Conservation (phyloP, 192 early-diverging fungal genomes). For the Backusella tarrabulga region DNA sequence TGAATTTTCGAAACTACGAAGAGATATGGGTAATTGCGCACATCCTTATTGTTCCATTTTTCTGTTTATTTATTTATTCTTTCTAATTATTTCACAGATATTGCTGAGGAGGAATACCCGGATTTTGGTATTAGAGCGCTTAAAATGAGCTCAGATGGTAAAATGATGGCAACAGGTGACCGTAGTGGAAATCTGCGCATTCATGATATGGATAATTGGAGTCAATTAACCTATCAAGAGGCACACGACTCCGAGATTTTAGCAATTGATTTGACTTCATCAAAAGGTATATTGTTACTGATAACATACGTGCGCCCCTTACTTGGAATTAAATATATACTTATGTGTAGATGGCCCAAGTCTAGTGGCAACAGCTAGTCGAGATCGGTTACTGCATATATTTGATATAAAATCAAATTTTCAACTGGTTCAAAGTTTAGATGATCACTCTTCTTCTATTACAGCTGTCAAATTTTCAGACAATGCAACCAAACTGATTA, state of each 20-base stretch:
- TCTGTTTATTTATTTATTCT: neutral
- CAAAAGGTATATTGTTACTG: neutral
- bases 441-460: constrained; percentile 84
- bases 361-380: constrained; percentile 69
- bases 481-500: constrained; percentile 64
- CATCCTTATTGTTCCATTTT: neutral
- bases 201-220: constrained; percentile 56
- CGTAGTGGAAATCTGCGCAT: constrained; percentile 71
- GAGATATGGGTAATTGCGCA: constrained; percentile 13
- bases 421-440: constrained; percentile 71
- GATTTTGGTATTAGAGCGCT: constrained; percentile 69
- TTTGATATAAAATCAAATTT: constrained; percentile 63
- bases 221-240: constrained; percentile 63
- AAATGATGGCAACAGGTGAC: constrained; percentile 70
- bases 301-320: neutral
- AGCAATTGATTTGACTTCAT: constrained; percentile 66
- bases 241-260: constrained; percentile 82
- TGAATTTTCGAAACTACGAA: constrained; percentile 27
- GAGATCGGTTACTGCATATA: constrained; percentile 76
- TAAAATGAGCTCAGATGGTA: constrained; percentile 62
- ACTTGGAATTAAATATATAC: too few relatives aligned
- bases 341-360: constrained; percentile 32
- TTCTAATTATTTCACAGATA: constrained; percentile 21
- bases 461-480: constrained; percentile 69
- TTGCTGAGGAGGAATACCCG: constrained; percentile 33